A percentile compares a stretch with the other conserved stretches of the same genome.
phyloP scores from a whole-genome alignment of 1,284 basidiomycete species.

The Boletus subluridellus region DNA sequence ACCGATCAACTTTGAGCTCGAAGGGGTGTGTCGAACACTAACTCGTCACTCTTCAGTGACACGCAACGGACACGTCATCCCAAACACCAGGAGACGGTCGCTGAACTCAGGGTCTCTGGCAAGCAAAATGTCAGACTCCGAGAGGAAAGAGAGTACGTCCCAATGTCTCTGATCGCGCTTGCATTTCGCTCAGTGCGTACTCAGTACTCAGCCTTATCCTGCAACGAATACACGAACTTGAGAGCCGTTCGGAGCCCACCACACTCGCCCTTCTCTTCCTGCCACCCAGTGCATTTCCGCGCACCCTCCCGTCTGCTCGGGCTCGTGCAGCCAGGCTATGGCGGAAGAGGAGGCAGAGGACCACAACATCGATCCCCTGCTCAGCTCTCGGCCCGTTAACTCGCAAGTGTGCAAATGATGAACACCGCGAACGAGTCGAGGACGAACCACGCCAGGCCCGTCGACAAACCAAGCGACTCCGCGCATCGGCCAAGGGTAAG shows the following conservation, averaged over 20 bases:
- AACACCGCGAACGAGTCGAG: too few relatives aligned
- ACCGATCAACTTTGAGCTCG: constrained; percentile 51
- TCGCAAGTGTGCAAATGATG: too few relatives aligned
- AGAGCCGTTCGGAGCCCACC: constrained; percentile 35
- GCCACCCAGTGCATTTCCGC: constrained; percentile 46
- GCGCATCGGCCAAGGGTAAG: too few relatives aligned
- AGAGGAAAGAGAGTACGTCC: constrained; percentile 56
- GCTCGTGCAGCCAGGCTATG: constrained; percentile 41
- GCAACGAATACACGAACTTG: constrained; percentile 58
- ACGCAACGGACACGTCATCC: constrained; percentile 30
- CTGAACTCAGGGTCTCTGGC: constrained; percentile 51
- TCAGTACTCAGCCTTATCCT: constrained; percentile 47
- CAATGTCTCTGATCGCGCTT: constrained; percentile 7
- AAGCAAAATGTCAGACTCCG: constrained; percentile 58
- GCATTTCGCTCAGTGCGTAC: constrained; percentile 3
- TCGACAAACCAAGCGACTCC: too few relatives aligned
- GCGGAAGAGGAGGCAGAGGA: constrained; percentile 49
- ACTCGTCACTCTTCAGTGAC: constrained; percentile 8
- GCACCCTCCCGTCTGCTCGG: constrained; percentile 40
- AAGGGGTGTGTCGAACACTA: constrained; percentile 49
- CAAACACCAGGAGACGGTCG: constrained; percentile 55
- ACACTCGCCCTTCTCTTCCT: constrained; percentile 22
- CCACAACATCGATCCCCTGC: constrained; percentile 43
- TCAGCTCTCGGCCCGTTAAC: constrained; percentile 14
- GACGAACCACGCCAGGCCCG: too few relatives aligned